These are phyloP conservation scores for Fusarium camptoceras DNA, from an alignment of 2,329 filamentous ascomycete species.

Conservation along the genomic window DNA sequence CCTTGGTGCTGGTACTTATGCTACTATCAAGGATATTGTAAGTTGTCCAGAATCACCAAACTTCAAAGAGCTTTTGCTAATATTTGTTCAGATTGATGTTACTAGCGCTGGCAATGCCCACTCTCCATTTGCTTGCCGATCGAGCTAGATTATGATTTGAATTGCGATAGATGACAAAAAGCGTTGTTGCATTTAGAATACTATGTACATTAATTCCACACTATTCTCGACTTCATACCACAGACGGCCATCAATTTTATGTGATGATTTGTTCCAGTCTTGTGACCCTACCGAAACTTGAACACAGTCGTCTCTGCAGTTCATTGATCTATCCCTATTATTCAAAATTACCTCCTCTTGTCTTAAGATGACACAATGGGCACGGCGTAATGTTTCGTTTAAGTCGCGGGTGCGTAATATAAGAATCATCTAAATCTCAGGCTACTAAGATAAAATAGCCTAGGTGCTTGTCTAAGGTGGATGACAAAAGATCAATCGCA, in stretches of 20 bases:
- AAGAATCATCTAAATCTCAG: no score
- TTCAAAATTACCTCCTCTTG: no score
- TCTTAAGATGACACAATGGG: no score
- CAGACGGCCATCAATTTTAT: background rate
- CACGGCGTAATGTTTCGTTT: no score
- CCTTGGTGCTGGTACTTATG: constrained; percentile 37
- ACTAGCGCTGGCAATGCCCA: constrained; percentile 34
- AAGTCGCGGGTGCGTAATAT: no score
- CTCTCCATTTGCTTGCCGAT: constrained; percentile 42
- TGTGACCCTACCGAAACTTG: rapidly evolving
- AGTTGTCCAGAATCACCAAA: background rate
- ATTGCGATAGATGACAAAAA: background rate
- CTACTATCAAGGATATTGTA: constrained; percentile 40
- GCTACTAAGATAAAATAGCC: no score
- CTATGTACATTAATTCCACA: constrained; percentile 7
- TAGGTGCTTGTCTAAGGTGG: no score
- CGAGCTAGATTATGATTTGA: constrained; percentile 1
- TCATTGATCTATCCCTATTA: no score
- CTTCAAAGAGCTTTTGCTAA: background rate
- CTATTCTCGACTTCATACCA: background rate
- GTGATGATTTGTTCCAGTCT: no score
- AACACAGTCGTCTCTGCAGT: no score
- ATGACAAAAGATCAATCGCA: no score
- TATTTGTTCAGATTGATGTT: constrained; percentile 14
- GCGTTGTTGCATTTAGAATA: constrained; percentile 14